phyloP scores from a whole-genome alignment of 2,329 filamentous ascomycete genomes.

The Aspergillus aculeatus region DNA sequence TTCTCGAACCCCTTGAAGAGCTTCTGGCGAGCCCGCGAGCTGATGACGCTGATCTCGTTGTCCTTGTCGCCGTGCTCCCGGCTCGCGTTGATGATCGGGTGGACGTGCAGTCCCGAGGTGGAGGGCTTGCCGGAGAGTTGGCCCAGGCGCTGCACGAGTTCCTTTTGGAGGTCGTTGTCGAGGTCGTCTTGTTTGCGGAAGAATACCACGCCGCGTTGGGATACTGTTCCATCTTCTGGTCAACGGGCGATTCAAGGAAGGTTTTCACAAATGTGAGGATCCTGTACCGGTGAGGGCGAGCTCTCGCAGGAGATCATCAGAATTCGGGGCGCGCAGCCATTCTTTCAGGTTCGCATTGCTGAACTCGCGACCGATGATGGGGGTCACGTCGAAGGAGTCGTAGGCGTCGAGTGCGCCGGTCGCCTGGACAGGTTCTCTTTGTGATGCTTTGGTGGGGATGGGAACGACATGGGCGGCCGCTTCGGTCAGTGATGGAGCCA shows the following conservation, averaged over 20 bases:
- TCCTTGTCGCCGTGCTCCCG: constrained; percentile 48
- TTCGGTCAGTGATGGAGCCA: constrained; percentile 25
- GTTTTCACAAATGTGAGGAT: not conserved
- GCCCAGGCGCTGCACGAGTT: constrained; percentile 51
- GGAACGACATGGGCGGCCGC: constrained; percentile 17
- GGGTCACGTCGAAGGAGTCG: constrained; percentile 51
- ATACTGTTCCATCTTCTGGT: constrained; percentile 38
- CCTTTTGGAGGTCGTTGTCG: constrained; percentile 53
- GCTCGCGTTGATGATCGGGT: constrained; percentile 50
- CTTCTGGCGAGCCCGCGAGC: constrained; percentile 40
- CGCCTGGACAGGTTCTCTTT: constrained; percentile 36
- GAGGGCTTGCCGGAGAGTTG: constrained; percentile 49
- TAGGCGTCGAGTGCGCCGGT: constrained; percentile 45
- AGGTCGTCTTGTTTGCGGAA: constrained; percentile 54
- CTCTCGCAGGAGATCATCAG: constrained; percentile 36
- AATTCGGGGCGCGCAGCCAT: constrained; percentile 41
- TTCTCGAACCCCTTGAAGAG: constrained; percentile 36
- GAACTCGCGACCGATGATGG: constrained; percentile 53
- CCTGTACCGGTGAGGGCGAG: constrained; percentile 35
- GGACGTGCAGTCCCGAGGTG: constrained; percentile 47
- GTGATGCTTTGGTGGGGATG: constrained; percentile 16
- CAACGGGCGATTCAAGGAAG: not conserved
- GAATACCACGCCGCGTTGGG: constrained; percentile 55
- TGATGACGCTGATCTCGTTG: constrained; percentile 52
- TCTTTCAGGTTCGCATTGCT: constrained; percentile 49